A percentile compares a stretch with the other conserved stretches of the same genome.
Evolutionary conservation across 1,284 basidiomycete genomes (phyloP).

Genomic region (Ganoderma lingzhi): DNA sequence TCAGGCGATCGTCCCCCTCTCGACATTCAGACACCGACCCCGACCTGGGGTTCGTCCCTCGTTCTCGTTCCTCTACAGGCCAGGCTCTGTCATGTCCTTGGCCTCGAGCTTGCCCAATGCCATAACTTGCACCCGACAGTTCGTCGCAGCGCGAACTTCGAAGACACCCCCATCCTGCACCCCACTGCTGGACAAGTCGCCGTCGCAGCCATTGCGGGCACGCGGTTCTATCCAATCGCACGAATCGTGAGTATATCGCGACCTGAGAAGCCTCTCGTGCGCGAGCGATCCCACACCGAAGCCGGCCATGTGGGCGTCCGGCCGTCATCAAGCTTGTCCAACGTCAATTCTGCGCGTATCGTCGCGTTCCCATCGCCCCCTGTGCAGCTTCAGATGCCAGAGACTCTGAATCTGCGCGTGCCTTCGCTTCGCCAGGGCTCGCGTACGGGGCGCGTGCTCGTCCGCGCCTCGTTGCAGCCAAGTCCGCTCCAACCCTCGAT

Average conservation of each 20-base stretch:
- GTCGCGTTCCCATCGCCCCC: constrained; percentile 17
- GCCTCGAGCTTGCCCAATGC: constrained; percentile 5
- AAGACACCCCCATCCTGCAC: constrained; percentile 14
- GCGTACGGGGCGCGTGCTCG: background rate
- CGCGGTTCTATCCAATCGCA: constrained; percentile 21
- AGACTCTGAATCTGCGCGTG: background rate
- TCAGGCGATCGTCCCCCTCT: constrained; percentile 27
- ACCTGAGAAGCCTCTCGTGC: constrained; percentile 12
- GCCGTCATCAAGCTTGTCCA: constrained; percentile 24
- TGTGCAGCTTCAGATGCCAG: too few relatives aligned
- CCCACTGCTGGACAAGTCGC: constrained; percentile 16
- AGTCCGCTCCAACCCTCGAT: constrained; percentile 7
- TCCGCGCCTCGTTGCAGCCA: constrained; percentile 3
- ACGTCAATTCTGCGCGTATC: constrained; percentile 25
- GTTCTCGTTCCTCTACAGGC: constrained; percentile 25
- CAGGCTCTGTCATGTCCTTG: constrained; percentile 15
- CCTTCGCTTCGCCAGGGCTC: constrained; percentile 3
- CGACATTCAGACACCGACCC: constrained; percentile 29
- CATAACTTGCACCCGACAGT: background rate
- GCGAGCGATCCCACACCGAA: constrained; percentile 30
- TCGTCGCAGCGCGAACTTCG: constrained; percentile 17
- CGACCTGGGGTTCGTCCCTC: constrained; percentile 29
- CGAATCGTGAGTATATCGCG: background rate
- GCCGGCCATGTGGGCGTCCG: constrained; percentile 21
- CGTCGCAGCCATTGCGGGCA: background rate